Evolutionary conservation across 306 rosid species (phyloP).

Genomic region (Cucumis hystrix): DNA sequence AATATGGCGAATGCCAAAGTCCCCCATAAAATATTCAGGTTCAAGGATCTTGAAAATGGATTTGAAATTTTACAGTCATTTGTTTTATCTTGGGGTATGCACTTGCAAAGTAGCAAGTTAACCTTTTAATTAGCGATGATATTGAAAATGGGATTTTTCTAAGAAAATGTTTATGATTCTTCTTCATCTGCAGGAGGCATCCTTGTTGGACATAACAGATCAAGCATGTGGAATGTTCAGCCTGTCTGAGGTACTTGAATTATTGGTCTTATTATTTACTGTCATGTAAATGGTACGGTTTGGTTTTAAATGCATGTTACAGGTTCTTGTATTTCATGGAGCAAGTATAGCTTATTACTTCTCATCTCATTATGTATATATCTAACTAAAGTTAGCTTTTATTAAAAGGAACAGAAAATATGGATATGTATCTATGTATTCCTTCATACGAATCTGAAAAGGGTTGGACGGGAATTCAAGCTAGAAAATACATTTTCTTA

Average conservation of each 20-base stretch:
- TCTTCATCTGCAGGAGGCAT: slow-evolving; percentile 58
- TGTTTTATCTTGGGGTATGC: too few species aligned
- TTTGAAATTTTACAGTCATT: background rate
- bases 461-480: background rate
- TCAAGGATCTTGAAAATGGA: background rate
- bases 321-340: background rate
- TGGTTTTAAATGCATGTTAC: background rate
- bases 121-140: background rate
- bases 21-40: background rate
- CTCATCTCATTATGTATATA: background rate
- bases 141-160: background rate
- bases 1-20: background rate
- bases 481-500: background rate
- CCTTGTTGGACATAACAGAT: slow-evolving; percentile 64
- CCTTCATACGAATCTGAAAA: background rate
- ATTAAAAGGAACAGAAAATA: background rate
- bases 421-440: background rate
- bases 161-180: background rate
- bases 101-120: background rate
- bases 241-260: slow-evolving; percentile 50
- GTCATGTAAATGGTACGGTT: background rate
- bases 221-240: slow-evolving; percentile 74
- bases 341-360: background rate
- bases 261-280: background rate
- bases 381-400: background rate